These are phyloP conservation scores for Sugiyamaella grinbergsii DNA, from an alignment of 1,139 yeast species.

Conservation along the genomic window DNA sequence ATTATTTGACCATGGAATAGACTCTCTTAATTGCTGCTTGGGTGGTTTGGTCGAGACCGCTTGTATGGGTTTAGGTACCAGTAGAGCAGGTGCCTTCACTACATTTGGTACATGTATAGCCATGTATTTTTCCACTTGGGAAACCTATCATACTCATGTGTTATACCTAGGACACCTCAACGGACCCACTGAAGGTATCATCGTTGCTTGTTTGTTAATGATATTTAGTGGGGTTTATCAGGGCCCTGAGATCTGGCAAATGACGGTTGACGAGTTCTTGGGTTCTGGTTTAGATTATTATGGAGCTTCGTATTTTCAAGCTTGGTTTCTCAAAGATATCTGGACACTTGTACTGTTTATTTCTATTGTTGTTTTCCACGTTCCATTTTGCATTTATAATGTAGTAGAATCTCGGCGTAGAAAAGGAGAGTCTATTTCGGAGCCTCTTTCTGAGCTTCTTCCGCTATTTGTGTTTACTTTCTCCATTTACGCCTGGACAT, in stretches of 20 bases:
- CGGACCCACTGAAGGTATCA: slow-evolving; percentile 81
- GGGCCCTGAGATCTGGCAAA: slow-evolving; percentile 64
- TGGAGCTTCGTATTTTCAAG: slow-evolving; percentile 30
- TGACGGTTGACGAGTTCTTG: slow-evolving; percentile 34
- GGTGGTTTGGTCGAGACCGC: slow-evolving; percentile 47
- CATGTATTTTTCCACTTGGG: slow-evolving; percentile 79
- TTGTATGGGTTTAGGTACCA: slow-evolving; percentile 46
- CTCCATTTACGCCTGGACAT: slow-evolving; percentile 42
- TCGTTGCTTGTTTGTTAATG: slow-evolving; percentile 58
- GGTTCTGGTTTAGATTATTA: slow-evolving; percentile 10
- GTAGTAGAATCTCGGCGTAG: slow-evolving; percentile 55
- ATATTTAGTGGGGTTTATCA: slow-evolving; percentile 54
- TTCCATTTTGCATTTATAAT: slow-evolving; percentile 55
- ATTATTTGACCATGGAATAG: slow-evolving; percentile 78
- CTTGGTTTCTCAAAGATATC: slow-evolving; percentile 40
- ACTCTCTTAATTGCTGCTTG: slow-evolving; percentile 63
- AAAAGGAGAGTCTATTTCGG: slow-evolving; percentile 52
- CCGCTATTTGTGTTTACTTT: slow-evolving; percentile 40
- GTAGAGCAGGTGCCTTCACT: slow-evolving; percentile 48
- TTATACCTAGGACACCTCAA: slow-evolving; percentile 66
- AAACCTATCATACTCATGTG: slow-evolving; percentile 74
- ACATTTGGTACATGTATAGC: slow-evolving; percentile 69
- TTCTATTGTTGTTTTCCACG: slow-evolving; percentile 54
- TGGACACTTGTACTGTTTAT: slow-evolving; percentile 47
- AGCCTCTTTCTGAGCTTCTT: slow-evolving; percentile 43